Base-by-base conservation (phyloP, 2,329 filamentous ascomycete genomes). In the Coccinonectria pachysandricola region DNA sequence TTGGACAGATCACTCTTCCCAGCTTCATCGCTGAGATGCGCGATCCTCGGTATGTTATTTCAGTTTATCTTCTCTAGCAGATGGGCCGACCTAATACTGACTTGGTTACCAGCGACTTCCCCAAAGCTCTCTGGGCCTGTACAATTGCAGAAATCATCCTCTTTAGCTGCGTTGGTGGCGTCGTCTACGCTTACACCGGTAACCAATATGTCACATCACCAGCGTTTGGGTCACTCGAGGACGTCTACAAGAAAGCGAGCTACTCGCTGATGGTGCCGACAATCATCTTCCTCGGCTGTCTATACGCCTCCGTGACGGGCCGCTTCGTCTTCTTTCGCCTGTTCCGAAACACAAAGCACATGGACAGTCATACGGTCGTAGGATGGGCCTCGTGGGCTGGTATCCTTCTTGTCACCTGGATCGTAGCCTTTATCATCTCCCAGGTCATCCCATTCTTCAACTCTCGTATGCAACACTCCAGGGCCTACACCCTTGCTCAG, bases 191-290 rank as follows among this genome's bases (percentile, higher is more conserved):
- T n/a, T 93, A 84, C 51, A 86, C 81, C 0, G 87, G 87, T 24
- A 87, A 79, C 27, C 79, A 93, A 49, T 94, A 94, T 62, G 84
- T 86, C 59, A 87, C 79, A 0, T 64, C 82, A 0, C 87, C 87
- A 0, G 87, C 87, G 0, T 95, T 95, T 42, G 86, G 85, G 8
- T 87, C 83, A 1, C 63, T 95, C 12, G 68, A 79, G 21, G 72
- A 82, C 23, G 64, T 79, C 2, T 91, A 79, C 60, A 86, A 91
- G 60, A 94, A 94, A 61, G 68, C 91, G 3, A 72, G 83, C 0
- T 95, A 93, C 56, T 86, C 80, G 8, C 93, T 95, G 62, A 94
- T 94, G 86, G 80, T 95, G 16, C 87, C 87, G 0, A 95, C 87
- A 0, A 68, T 95, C 39, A 85, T 95, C 48, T 95, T 95, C 62